These are phyloP conservation scores for Streptanthus diversifolius DNA, from an alignment of 345 rosid genomes.

Conservation along the genomic window DNA sequence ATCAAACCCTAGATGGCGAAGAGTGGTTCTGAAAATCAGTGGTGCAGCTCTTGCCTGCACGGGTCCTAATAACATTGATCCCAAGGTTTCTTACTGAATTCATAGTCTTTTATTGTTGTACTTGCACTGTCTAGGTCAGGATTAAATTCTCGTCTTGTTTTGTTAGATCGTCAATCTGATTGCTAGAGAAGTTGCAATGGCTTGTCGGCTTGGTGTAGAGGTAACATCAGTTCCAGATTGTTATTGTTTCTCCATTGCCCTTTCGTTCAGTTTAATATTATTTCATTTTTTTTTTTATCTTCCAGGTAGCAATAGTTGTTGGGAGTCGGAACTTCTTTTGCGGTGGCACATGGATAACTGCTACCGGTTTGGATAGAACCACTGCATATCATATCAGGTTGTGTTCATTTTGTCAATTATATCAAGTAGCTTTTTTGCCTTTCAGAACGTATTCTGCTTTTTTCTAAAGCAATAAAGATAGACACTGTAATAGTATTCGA, in stretches of 20 bases:
- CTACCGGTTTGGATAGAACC: constrained; percentile 75
- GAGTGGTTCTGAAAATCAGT: constrained; percentile 85
- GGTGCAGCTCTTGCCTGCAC: constrained; percentile 78
- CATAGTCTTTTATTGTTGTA: neutral
- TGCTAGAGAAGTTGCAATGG: constrained; percentile 73
- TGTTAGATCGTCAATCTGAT: constrained; percentile 66
- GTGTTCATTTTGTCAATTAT: neutral
- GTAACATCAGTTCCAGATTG: constrained; percentile 34
- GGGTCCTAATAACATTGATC: constrained; percentile 71
- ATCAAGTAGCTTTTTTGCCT: neutral
- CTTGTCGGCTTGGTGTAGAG: constrained; percentile 79
- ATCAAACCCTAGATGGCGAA: constrained; percentile 70
- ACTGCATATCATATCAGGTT: constrained; percentile 87
- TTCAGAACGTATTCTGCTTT: neutral
- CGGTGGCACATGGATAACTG: constrained; percentile 73
- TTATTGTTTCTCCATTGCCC: neutral
- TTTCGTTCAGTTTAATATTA: neutral
- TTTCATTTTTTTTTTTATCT: constrained; percentile 14
- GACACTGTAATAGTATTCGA: neutral
- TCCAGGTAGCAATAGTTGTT: constrained; percentile 82
- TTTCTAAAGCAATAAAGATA: neutral
- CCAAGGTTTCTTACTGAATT: constrained; percentile 50
- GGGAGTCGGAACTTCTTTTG: constrained; percentile 88
- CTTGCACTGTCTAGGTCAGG: constrained; percentile 4
- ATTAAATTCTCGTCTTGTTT: constrained; percentile 11